Evolutionary conservation across 169 alveolate species (phyloP).

Genomic region (Plasmodium chabaudi): DNA sequence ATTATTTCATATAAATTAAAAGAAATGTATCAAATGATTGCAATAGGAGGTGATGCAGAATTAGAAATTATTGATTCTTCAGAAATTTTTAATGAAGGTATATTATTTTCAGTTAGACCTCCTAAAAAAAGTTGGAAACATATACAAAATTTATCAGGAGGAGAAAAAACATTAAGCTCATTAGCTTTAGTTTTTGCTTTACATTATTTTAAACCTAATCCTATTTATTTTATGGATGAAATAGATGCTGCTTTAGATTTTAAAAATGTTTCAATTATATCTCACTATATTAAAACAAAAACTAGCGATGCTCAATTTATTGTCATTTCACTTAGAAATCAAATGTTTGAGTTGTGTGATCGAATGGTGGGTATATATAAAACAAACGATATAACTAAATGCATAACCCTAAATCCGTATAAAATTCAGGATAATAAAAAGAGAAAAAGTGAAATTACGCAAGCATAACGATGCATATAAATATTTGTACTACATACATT

Average conservation of each 20-base stretch:
- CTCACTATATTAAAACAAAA: conserved; percentile 90
- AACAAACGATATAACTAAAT: conserved; percentile 93
- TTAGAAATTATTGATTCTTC: conserved; percentile 96
- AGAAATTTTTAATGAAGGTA: conserved; percentile 98
- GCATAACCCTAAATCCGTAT: conserved; percentile 62
- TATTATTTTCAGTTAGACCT: conserved; percentile 97
- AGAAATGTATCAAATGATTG: conserved; percentile 92
- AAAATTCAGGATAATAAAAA: not conserved
- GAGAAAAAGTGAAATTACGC: too few species aligned
- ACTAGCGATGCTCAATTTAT: conserved; percentile 98
- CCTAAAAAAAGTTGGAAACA: conserved; percentile 98
- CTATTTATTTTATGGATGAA: conserved; percentile 99
- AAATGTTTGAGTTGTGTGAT: conserved; percentile 97
- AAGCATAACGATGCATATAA: too few species aligned
- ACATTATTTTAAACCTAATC: conserved; percentile 98
- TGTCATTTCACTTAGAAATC: conserved; percentile 95
- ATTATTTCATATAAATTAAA: conserved; percentile 89
- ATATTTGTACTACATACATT: too few species aligned
- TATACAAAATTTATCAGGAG: conserved; percentile 96
- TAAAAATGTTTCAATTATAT: conserved; percentile 95
- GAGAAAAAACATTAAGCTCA: conserved; percentile 98
- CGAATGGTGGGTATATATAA: conserved; percentile 95
- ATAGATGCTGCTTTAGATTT: conserved; percentile 99
- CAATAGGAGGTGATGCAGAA: conserved; percentile 99
- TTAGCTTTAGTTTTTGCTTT: conserved; percentile 98